Base-by-base conservation (phyloP, 2,329 filamentous ascomycete genomes). In the Chaetomium olivaceum region DNA sequence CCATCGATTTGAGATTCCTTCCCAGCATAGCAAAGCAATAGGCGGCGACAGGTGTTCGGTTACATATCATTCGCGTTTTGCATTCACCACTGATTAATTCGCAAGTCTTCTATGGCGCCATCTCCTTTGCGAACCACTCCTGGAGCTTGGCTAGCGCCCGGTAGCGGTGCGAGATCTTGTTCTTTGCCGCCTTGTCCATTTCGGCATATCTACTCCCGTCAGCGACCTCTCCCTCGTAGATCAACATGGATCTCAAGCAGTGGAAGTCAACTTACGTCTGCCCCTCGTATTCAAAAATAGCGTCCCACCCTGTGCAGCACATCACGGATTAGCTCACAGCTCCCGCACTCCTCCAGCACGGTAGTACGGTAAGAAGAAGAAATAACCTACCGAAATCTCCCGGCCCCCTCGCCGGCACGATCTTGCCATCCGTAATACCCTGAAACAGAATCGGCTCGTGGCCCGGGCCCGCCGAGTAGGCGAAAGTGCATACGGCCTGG, bases 401-500 rank as follows among this genome's bases (percentile, higher is more conserved):
- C 52, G 92, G 89, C 7, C 95, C 95, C 76, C 95, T 85, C 23
- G 93, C 86, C 36, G 88, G 87, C 48, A 98, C 94, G 75, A 99
- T 93, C 76, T 89, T 91, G 65, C 94, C 85, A 78, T 91, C 84
- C 14, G 93, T 97, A 66, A 92, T 85, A 9, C 95, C 95, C 78
- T 99, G 93, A 79, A 99, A 99, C 19, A 98, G 82, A 31, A 96
- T 83, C 1, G 92, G 89, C 74, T 96, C 88, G 61, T 91, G 83
- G 2, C 91, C 93, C 4, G 93, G 95, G 0, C 94, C 95, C 69
- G 89, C 85, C 62, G 87, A 95, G 79, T 96, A 97, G 27, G 89
- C 95, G 79, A 99, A 99, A 0, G 95, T 99, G 80, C 94, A 97
- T 55, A 99, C 91, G 21, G 95, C 94, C 79, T 96, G 89, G 54